Evolutionary conservation across 2,329 filamentous ascomycete species (phyloP), one percentile per base, ranked within the genome.

Genomic region (Fusarium anguioides): DNA sequence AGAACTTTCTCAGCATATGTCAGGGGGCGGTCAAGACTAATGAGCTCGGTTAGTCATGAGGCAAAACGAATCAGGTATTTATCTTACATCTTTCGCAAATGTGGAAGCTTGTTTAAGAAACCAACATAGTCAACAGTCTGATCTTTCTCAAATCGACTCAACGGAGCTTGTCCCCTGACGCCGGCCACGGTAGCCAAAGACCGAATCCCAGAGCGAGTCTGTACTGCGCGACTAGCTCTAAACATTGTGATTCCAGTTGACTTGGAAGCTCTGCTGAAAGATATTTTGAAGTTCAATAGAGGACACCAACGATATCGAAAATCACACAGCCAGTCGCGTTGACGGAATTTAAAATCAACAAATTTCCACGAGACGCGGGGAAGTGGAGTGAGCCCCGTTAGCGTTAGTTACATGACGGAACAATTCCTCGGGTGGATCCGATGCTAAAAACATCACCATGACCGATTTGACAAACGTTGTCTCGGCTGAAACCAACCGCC

Each of bases 1-100:
- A 98, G 87, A 37, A 93, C 94, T 79, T 97, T 94, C 79, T 97
- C 94, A 6, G 90, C 88, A 75, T 93, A 92, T 79, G 95, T 90
- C 66, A 99, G 84, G 81, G 99, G 96, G 73, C 94, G 93, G 83
- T 98, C 98, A 60, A 99, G 86, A 74, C 52, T 56, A 8, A 9
- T n/a, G 15, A 23, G 11, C 17, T 15, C 5, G 17, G 36, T 55
- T 8, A 55, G 23, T 14, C 4, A 18, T 14, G 14, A 29, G 8
- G 2, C 27, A 26, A 6, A 26, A 11, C 29, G 7, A 10, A 31
- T 12, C 5, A 2, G 17, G 14, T 6, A 31, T 15, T 31, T 14
- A 31, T 31, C 7, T 41, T 8, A 61, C 58, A 46, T 26, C 3
- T 46, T 51, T 20, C 53, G 26, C 3, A 46, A 3, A 2, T 24